These are phyloP conservation scores for Aspergillus melleus DNA, from an alignment of 2,329 filamentous ascomycete species.

Conservation along the genomic window DNA sequence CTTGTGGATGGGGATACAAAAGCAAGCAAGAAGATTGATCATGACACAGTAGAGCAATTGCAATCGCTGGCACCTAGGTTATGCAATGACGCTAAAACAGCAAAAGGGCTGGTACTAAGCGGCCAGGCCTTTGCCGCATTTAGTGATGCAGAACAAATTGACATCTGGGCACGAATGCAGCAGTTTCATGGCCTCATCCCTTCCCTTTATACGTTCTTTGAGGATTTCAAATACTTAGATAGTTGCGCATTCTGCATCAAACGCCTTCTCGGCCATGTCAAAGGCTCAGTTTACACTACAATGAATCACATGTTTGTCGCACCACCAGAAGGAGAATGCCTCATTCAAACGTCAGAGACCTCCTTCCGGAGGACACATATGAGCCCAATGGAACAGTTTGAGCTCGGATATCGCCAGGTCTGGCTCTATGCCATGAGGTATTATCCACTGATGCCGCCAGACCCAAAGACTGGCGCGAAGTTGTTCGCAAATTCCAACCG, in stretches of 20 bases:
- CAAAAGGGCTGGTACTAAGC: slow-evolving; percentile 17
- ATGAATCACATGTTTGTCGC: slow-evolving; percentile 13
- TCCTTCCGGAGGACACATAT: slow-evolving; percentile 18
- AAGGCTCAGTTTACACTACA: slow-evolving; percentile 4
- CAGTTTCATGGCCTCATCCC: slow-evolving; percentile 16
- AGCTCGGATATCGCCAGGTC: slow-evolving; percentile 26
- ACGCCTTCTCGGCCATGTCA: slow-evolving; percentile 16
- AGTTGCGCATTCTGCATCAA: slow-evolving; percentile 27
- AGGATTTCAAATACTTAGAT: slow-evolving; percentile 22
- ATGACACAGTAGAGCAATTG: slow-evolving; percentile 18
- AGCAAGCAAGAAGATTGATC: slow-evolving; percentile 21
- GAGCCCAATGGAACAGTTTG: slow-evolving; percentile 10
- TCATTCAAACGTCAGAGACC: slow-evolving; percentile 24
- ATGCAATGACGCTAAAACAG: slow-evolving; percentile 13
- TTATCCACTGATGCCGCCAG: slow-evolving; percentile 23
- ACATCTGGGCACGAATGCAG: slow-evolving; percentile 31
- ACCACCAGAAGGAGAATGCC: slow-evolving; percentile 7
- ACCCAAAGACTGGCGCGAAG: slow-evolving; percentile 14
- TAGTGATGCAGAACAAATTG: slow-evolving; percentile 23
- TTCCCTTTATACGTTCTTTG: slow-evolving; percentile 23
- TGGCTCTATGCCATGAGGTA: slow-evolving; percentile 32
- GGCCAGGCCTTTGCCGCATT: slow-evolving; percentile 19
- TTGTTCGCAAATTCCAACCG: slow-evolving; percentile 12
- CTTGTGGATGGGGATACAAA: slow-evolving; percentile 14
- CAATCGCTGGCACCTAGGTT: slow-evolving; percentile 20